phyloP scores from a whole-genome alignment of 208 protist species.

The Zelonia costaricensis region DNA sequence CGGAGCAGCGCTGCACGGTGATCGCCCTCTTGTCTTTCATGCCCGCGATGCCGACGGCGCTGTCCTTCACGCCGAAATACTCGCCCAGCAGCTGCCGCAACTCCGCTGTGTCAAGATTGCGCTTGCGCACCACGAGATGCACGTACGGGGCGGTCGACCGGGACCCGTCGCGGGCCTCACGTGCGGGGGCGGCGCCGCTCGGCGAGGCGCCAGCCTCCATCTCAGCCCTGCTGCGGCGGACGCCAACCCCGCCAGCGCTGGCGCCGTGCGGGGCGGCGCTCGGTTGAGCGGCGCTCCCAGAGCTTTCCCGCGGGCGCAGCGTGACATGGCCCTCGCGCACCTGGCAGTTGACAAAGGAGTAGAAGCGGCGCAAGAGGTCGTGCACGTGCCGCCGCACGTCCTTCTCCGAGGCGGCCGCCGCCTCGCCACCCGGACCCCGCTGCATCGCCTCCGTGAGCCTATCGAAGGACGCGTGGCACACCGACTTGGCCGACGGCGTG shows the following conservation, averaged over 20 bases:
- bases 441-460: conserved; percentile 9
- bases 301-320: conserved; percentile 12
- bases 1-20: conserved; percentile 85
- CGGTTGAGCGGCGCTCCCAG: not conserved
- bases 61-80: conserved; percentile 39
- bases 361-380: conserved; percentile 61
- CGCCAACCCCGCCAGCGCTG: not conserved
- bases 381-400: conserved; percentile 67
- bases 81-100: conserved; percentile 59
- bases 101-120: conserved; percentile 80
- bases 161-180: too few species aligned
- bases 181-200: too few species aligned
- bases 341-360: conserved; percentile 54
- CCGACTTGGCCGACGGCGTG: not conserved
- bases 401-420: conserved; percentile 33
- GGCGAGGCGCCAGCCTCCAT: not conserved
- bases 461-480: conserved; percentile 26
- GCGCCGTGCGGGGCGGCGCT: not conserved
- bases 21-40: conserved; percentile 93
- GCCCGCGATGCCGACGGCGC: conserved; percentile 80
- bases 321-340: conserved; percentile 53
- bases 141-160: conserved; percentile 8
- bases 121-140: conserved; percentile 79
- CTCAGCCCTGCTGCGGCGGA: not conserved
- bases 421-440: not conserved